These are phyloP conservation scores for Zelopaecilomyces penicillatus DNA, from an alignment of 2,329 filamentous ascomycete species.

Conservation along the genomic window DNA sequence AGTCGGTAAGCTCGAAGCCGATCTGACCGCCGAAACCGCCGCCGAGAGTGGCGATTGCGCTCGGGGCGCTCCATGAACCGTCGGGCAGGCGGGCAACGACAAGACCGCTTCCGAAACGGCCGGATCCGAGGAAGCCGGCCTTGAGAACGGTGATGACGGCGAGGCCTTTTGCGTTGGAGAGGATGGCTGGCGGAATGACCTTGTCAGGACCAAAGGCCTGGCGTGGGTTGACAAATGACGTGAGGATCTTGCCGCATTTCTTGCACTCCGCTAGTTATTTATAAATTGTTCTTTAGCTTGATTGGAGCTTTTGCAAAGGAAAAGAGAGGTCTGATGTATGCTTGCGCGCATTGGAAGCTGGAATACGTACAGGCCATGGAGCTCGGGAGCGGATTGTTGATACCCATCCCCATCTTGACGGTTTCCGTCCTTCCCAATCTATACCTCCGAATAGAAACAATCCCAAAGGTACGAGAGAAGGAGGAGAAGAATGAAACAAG, in stretches of 20 bases:
- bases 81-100: conserved; percentile 73
- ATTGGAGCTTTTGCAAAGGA: neutral
- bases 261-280: conserved; percentile 74
- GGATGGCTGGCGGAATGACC: conserved; percentile 83
- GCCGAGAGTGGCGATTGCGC: conserved; percentile 71
- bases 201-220: conserved; percentile 95
- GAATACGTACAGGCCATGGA: conserved; percentile 56
- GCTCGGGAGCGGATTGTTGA: conserved; percentile 59
- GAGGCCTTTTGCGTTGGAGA: conserved; percentile 87
- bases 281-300: neutral
- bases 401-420: conserved; percentile 39
- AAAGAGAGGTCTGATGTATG: conserved; percentile 3
- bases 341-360: neutral
- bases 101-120: conserved; percentile 71
- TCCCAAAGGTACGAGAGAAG: neutral
- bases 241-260: conserved; percentile 92
- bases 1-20: conserved; percentile 81
- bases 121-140: conserved; percentile 76
- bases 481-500: neutral
- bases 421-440: neutral
- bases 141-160: conserved; percentile 82
- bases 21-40: conserved; percentile 81
- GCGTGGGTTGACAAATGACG: conserved; percentile 87
- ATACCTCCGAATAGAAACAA: no score
- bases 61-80: conserved; percentile 73